Conservation (phyloP, 1,139 yeast species). For the Lodderomyces oxycetoniae region DNA sequence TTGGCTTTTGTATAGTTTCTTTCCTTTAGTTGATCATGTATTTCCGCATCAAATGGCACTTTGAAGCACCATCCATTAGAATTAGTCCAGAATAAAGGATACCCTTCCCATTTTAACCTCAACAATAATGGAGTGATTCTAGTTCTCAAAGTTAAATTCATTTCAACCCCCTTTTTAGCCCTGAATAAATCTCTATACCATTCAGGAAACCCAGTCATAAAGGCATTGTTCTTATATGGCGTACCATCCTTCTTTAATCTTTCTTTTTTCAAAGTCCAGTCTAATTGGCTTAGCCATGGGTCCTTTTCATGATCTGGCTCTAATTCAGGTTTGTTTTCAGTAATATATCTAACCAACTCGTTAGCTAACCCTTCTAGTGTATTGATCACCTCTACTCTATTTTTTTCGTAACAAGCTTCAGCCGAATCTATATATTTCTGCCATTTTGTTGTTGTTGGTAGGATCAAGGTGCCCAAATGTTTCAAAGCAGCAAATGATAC, state of each 20-base stretch:
- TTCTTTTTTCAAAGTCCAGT: slow-evolving; percentile 71
- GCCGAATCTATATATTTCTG: slow-evolving; percentile 61
- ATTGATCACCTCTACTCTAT: slow-evolving; percentile 51
- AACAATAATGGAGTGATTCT: slow-evolving; percentile 74
- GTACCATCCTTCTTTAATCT: slow-evolving; percentile 65
- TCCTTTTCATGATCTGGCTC: slow-evolving; percentile 43
- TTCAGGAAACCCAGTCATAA: slow-evolving; percentile 84
- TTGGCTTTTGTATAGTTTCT: slow-evolving; percentile 51
- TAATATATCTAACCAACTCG: slow-evolving; percentile 44
- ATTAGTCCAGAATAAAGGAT: slow-evolving; percentile 77
- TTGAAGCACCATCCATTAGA: slow-evolving; percentile 86
- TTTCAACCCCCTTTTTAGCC: slow-evolving; percentile 24
- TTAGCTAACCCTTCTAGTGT: slow-evolving; percentile 60
- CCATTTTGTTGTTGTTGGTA: slow-evolving; percentile 82
- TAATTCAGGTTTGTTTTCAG: slow-evolving; percentile 21
- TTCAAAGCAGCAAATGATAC: slow-evolving; percentile 87
- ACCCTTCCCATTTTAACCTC: slow-evolving; percentile 79
- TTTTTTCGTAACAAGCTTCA: slow-evolving; percentile 60
- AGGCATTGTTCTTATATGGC: slow-evolving; percentile 73
- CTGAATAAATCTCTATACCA: slow-evolving; percentile 83
- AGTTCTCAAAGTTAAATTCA: slow-evolving; percentile 66
- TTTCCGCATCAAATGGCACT: slow-evolving; percentile 40
- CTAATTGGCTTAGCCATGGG: slow-evolving; percentile 87
- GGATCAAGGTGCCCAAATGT: slow-evolving; percentile 67
- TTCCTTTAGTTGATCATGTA: slow-evolving; percentile 35